A percentile compares a stretch with the other conserved stretches of the same genome.
phyloP scores from a whole-genome alignment of 805 yeast species.

The Naumovozyma dairenensis region DNA sequence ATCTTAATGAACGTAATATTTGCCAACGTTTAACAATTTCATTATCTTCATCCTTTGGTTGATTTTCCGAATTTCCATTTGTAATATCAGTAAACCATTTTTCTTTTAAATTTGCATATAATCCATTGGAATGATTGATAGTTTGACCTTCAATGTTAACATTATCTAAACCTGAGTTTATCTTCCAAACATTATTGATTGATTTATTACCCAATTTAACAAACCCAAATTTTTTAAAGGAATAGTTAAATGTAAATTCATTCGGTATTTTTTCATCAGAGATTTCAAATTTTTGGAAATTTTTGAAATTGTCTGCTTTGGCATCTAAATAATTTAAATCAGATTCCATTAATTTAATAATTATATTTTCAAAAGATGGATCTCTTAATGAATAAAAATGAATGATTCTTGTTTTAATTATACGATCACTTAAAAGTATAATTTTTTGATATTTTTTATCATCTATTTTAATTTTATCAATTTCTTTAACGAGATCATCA shows the following conservation, averaged over 20 bases:
- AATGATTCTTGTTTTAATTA: slow-evolving; percentile 11
- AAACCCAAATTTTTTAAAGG: slow-evolving; percentile 25
- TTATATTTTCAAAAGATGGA: slow-evolving; percentile 11
- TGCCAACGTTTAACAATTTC: slow-evolving; percentile 33
- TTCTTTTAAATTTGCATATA: slow-evolving; percentile 11
- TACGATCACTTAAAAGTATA: slow-evolving; percentile 8
- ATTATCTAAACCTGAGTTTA: slow-evolving; percentile 31
- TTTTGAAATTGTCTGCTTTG: slow-evolving; percentile 20
- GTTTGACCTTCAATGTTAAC: slow-evolving; percentile 22
- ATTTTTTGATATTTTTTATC: slow-evolving; percentile 12
- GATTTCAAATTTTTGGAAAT: slow-evolving; percentile 12
- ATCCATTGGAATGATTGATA: slow-evolving; percentile 16
- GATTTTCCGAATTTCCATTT: slow-evolving; percentile 3
- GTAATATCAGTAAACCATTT: slow-evolving; percentile 6
- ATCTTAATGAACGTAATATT: slow-evolving; percentile 34
- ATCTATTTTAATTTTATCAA: slow-evolving; percentile 7
- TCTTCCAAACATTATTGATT: slow-evolving; percentile 31
- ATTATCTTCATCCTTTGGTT: slow-evolving; percentile 11
- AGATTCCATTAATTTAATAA: slow-evolving; percentile 7
- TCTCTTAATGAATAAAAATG: slow-evolving; percentile 20
- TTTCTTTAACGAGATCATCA: slow-evolving; percentile 3
- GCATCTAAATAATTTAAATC: slow-evolving; percentile 12
- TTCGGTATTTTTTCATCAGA: neutral
- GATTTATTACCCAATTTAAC: slow-evolving; percentile 26
- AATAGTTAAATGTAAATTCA: slow-evolving; percentile 6